These are phyloP conservation scores for Globisporangium apiculatum DNA, from an alignment of 352 stramenopile genomes.

Conservation along the genomic window DNA sequence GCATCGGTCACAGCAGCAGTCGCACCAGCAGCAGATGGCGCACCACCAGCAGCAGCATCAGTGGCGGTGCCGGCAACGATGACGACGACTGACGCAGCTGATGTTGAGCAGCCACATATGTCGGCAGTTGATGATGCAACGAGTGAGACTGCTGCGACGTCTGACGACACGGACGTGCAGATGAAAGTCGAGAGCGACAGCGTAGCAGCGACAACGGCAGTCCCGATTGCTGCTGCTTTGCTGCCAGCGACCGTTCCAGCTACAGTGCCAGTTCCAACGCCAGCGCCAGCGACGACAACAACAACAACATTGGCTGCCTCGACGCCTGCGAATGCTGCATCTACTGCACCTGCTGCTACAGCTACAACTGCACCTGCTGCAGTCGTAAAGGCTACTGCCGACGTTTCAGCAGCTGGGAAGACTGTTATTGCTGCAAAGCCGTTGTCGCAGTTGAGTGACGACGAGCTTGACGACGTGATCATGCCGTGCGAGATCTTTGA, in stretches of 20 bases:
- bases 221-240: not conserved
- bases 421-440: conserved; percentile 10
- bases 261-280: not conserved
- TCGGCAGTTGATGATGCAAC: conserved; percentile 8
- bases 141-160: not conserved
- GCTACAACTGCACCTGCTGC: not conserved
- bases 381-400: not conserved
- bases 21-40: not conserved
- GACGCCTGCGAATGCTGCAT: too few species aligned
- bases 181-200: conserved; percentile 12
- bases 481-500: conserved; percentile 97
- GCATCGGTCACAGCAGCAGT: not conserved
- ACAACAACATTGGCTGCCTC: not conserved
- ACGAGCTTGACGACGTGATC: conserved; percentile 88
- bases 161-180: conserved; percentile 9
- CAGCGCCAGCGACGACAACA: not conserved
- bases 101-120: not conserved
- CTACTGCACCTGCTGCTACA: not conserved
- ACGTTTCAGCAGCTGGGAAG: not conserved
- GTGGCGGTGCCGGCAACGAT: not conserved
- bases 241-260: not conserved
- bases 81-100: not conserved
- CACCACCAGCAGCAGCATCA: not conserved
- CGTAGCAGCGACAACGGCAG: not conserved
- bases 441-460: conserved; percentile 25